Percentiles rank a stretch among this genome's conserved stretches.
Evolutionary conservation across 495 filamentous ascomycete species (phyloP).

Genomic region (Hyaloscypha finlandica): DNA sequence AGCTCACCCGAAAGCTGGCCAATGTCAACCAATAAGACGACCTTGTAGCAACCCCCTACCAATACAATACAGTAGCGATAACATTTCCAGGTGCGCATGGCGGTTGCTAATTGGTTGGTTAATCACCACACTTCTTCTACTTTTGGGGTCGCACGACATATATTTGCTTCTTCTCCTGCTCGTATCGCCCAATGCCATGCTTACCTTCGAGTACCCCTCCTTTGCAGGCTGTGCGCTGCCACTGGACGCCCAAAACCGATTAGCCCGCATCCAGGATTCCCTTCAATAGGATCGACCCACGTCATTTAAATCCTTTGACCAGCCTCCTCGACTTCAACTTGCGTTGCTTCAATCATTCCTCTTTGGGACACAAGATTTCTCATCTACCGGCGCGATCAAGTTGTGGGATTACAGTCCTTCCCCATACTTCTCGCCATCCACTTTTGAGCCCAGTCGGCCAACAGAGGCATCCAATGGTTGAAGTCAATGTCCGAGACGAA

Average conservation of each 20-base stretch:
- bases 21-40: background rate
- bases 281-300: background rate
- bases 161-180: background rate
- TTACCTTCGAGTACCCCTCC: background rate
- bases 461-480: background rate
- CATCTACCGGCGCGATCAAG: background rate
- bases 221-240: background rate
- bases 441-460: background rate
- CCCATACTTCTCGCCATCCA: background rate
- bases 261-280: background rate
- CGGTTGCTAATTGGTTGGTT: background rate
- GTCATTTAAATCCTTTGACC: constrained; percentile 1
- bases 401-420: background rate
- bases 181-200: background rate
- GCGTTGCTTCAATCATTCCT: background rate
- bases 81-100: background rate
- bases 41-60: background rate
- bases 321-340: background rate
- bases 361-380: background rate
- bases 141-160: no score
- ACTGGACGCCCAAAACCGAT: background rate
- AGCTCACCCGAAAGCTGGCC: background rate
- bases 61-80: background rate
- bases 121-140: no score
- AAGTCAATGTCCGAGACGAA: constrained; percentile 1